phyloP scores from a whole-genome alignment of 257 asterid species.

The Leonotis leonurus region DNA sequence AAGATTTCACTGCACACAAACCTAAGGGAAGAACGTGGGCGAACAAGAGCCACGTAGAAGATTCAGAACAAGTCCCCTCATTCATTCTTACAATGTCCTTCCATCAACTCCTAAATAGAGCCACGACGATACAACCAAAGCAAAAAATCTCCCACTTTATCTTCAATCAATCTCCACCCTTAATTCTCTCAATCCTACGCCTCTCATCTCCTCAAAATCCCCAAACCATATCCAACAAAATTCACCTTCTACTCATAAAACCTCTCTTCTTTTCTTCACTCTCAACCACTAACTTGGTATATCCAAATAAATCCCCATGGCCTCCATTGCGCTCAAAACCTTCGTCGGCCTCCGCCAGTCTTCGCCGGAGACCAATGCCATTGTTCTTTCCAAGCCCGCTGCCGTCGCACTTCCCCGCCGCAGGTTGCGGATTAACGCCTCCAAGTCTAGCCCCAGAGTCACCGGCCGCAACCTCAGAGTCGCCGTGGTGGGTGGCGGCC shows the following conservation, averaged over 20 bases:
- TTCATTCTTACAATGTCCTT: not conserved
- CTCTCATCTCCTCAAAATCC: slow-evolving; percentile 28
- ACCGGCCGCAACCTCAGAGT: slow-evolving; percentile 84
- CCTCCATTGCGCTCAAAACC: slow-evolving; percentile 70
- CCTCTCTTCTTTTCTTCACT: not conserved
- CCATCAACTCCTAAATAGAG: no score
- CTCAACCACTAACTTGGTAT: slow-evolving; percentile 7
- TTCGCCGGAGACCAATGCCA: slow-evolving; percentile 39
- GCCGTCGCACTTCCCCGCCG: slow-evolving; percentile 19
- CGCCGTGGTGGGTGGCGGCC: slow-evolving; percentile 90
- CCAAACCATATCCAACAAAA: slow-evolving; percentile 62
- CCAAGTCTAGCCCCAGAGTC: slow-evolving; percentile 73
- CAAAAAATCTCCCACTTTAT: slow-evolving; percentile 40
- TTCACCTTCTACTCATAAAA: slow-evolving; percentile 16
- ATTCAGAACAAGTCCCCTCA: slow-evolving; percentile 20
- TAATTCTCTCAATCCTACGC: slow-evolving; percentile 41
- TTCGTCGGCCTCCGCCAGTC: slow-evolving; percentile 86
- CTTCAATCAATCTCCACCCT: slow-evolving; percentile 48
- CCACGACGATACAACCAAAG: slow-evolving; percentile 13
- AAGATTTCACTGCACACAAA: no score
- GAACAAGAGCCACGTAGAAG: slow-evolving; percentile 23
- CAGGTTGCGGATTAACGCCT: slow-evolving; percentile 37
- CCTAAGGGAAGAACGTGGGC: no score
- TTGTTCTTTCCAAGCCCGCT: slow-evolving; percentile 19
- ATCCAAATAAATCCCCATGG: slow-evolving; percentile 24